Conservation (phyloP, 169 alveolate genomes). For the Eimeria falciformis region DNA sequence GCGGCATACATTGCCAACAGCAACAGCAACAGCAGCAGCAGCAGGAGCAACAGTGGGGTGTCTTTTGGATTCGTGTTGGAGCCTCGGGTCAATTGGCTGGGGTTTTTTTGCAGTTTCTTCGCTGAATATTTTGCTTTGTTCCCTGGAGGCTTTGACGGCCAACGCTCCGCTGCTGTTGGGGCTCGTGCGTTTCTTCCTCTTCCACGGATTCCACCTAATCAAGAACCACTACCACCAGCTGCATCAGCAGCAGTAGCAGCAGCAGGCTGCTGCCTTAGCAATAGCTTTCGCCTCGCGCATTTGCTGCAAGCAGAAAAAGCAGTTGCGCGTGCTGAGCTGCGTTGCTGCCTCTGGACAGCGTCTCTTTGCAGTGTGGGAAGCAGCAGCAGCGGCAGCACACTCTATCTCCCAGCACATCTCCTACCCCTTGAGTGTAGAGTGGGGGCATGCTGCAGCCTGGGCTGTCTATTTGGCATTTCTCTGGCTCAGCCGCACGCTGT, state of each 20-base stretch:
- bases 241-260: neutral
- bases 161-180: neutral
- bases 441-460: slow-evolving; percentile 6
- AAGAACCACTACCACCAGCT: neutral
- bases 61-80: slow-evolving; percentile 21
- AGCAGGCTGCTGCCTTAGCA: neutral
- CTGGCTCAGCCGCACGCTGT: neutral
- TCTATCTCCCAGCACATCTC: neutral
- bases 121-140: neutral
- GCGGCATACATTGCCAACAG: neutral
- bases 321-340: neutral
- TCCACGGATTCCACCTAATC: neutral
- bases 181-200: neutral
- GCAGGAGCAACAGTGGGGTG: neutral
- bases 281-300: neutral
- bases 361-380: neutral
- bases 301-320: neutral
- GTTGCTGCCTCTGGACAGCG: neutral
- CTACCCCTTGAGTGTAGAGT: slow-evolving; percentile 12
- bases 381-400: slow-evolving; percentile 15
- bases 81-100: slow-evolving; percentile 34
- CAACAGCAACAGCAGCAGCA: too few species aligned
- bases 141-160: neutral
- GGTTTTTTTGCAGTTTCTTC: neutral
- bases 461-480: neutral